phyloP scores from a whole-genome alignment of 805 yeast species.

The Yamadazyma laniorum region DNA sequence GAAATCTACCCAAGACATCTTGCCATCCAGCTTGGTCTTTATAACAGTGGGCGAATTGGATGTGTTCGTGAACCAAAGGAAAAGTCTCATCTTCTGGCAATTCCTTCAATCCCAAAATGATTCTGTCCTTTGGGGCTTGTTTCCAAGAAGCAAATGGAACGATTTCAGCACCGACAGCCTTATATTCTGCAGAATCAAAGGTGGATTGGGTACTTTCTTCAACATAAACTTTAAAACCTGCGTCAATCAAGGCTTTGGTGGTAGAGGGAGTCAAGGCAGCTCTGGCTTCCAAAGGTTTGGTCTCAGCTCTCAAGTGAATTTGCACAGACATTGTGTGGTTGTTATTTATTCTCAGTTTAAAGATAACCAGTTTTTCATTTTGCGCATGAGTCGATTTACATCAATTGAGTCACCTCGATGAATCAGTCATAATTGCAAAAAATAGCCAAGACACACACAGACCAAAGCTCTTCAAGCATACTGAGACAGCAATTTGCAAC shows the following conservation, averaged over 20 bases:
- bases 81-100: conserved; percentile 85
- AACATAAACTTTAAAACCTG: conserved; percentile 85
- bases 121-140: conserved; percentile 83
- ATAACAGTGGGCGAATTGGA: conserved; percentile 98
- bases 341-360: no score
- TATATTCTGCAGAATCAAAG: conserved; percentile 74
- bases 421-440: conserved; percentile 4
- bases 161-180: conserved; percentile 74
- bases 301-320: conserved; percentile 92
- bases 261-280: conserved; percentile 95
- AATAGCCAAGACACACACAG: not conserved
- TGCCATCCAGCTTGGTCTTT: conserved; percentile 98
- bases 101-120: conserved; percentile 92
- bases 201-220: conserved; percentile 86
- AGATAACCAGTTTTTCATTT: not conserved
- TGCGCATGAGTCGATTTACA: not conserved
- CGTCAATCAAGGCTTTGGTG: conserved; percentile 75
- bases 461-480: no score
- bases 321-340: conserved; percentile 45
- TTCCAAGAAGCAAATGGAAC: conserved; percentile 96
- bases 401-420: not conserved
- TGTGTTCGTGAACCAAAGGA: conserved; percentile 94
- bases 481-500: no score
- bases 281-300: conserved; percentile 95
- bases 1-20: conserved; percentile 84